Percentiles rank a stretch among this genome's conserved stretches.
Evolutionary conservation across 2,329 filamentous ascomycete species (phyloP).

Genomic region (Ceratocystiopsis minuta): DNA sequence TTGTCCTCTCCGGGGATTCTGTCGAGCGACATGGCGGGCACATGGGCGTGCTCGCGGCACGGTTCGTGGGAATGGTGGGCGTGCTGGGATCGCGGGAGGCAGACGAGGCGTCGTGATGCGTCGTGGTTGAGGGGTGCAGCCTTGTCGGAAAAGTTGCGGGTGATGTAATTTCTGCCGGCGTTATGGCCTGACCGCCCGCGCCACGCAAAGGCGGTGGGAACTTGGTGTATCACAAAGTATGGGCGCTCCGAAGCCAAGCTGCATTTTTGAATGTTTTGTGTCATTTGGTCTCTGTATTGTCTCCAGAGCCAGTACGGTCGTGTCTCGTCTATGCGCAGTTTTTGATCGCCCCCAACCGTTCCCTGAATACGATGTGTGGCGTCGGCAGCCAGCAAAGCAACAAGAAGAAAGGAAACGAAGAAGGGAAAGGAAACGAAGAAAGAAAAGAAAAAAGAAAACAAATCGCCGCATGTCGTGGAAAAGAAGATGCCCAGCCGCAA

Average conservation of each 20-base stretch:
- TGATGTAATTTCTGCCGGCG: too few species aligned
- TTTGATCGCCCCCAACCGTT: neutral
- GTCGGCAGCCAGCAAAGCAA: neutral
- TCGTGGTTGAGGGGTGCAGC: too few species aligned
- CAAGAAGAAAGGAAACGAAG: neutral
- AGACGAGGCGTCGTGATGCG: too few species aligned
- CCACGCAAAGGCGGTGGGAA: too few species aligned
- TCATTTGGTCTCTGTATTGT: slow-evolving; percentile 1
- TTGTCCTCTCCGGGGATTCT: slow-evolving; percentile 50
- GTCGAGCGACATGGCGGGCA: slow-evolving; percentile 38
- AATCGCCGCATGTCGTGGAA: too few species aligned
- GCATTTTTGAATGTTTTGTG: neutral
- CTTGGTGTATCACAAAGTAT: too few species aligned
- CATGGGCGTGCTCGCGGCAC: too few species aligned
- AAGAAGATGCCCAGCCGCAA: neutral
- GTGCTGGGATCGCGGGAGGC: neutral
- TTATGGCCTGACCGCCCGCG: too few species aligned
- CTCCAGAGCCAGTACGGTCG: neutral
- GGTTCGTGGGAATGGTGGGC: too few species aligned
- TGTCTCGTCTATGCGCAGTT: slow-evolving; percentile 1
- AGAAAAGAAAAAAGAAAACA: neutral
- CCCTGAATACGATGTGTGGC: too few species aligned
- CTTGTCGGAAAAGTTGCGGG: too few species aligned
- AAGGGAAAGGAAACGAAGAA: neutral
- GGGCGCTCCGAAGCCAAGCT: neutral